Evolutionary conservation across 805 yeast species (phyloP).

Genomic region (Tetrapisispora arboricola): DNA sequence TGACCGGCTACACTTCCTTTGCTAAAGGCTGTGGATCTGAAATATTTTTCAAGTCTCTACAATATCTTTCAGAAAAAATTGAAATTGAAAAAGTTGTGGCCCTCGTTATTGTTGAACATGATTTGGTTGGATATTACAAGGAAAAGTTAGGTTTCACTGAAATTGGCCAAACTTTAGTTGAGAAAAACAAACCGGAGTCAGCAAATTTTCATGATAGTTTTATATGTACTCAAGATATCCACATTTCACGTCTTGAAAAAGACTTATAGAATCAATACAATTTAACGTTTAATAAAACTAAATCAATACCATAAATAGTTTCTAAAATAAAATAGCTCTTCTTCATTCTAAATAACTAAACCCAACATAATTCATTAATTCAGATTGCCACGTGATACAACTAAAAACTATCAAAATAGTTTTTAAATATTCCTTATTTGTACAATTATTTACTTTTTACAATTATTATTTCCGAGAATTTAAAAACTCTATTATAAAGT

Average conservation of each 20-base stretch:
- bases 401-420: too few relatives aligned
- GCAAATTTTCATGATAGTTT: conserved; percentile 32
- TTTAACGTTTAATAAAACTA: background rate
- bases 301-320: background rate
- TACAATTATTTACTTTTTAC: too few relatives aligned
- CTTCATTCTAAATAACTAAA: too few relatives aligned
- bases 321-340: too few relatives aligned
- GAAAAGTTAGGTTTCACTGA: conserved; percentile 31
- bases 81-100: conserved; percentile 23
- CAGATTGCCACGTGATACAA: too few relatives aligned
- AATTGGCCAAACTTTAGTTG: conserved; percentile 19
- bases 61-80: conserved; percentile 11
- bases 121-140: conserved; percentile 37
- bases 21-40: conserved; percentile 10
- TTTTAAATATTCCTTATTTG: too few relatives aligned
- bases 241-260: conserved; percentile 23
- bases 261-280: background rate
- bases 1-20: conserved; percentile 46
- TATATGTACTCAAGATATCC: conserved; percentile 32
- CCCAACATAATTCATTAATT: too few relatives aligned
- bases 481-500: too few relatives aligned
- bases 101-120: conserved; percentile 41
- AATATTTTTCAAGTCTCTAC: conserved; percentile 6
- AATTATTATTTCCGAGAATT: too few relatives aligned
- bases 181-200: conserved; percentile 14